These are phyloP conservation scores for Furcasterigmium furcatum DNA, from an alignment of 2,329 filamentous ascomycete species.

Conservation along the genomic window DNA sequence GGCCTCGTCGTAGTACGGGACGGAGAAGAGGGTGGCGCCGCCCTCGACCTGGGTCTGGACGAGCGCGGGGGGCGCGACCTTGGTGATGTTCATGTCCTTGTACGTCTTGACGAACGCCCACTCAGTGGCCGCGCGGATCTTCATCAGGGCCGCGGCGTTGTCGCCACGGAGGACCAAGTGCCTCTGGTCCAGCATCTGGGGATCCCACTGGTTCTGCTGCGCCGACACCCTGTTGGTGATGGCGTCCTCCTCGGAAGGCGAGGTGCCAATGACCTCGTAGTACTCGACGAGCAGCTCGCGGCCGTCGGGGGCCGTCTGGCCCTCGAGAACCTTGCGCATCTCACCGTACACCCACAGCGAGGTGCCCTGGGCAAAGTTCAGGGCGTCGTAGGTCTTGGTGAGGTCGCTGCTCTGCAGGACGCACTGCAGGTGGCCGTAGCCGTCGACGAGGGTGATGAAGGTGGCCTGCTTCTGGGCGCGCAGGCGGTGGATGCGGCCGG, in stretches of 20 bases:
- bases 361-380: slow-evolving; percentile 84
- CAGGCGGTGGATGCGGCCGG: slow-evolving; percentile 79
- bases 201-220: slow-evolving; percentile 51
- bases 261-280: slow-evolving; percentile 75
- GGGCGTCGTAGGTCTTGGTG: slow-evolving; percentile 86
- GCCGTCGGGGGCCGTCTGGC: slow-evolving; percentile 74
- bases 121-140: slow-evolving; percentile 78
- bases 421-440: slow-evolving; percentile 82
- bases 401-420: slow-evolving; percentile 73
- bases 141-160: slow-evolving; percentile 79
- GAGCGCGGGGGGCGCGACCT: slow-evolving; percentile 85
- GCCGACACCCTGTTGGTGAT: slow-evolving; percentile 73
- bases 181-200: slow-evolving; percentile 70
- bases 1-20: slow-evolving; percentile 84
- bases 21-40: slow-evolving; percentile 84
- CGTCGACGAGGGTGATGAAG: slow-evolving; percentile 83
- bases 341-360: slow-evolving; percentile 81
- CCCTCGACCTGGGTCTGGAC: slow-evolving; percentile 96
- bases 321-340: slow-evolving; percentile 75
- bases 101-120: slow-evolving; percentile 77
- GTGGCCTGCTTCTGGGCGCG: slow-evolving; percentile 80
- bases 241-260: slow-evolving; percentile 83
- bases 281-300: slow-evolving; percentile 90
- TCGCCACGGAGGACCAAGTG: slow-evolving; percentile 86
- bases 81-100: slow-evolving; percentile 71